A percentile compares a stretch with the other conserved stretches of the same genome.
These are phyloP conservation scores for Entomortierella lignicola DNA, from an alignment of 192 early-diverging fungal genomes.

Conservation along the genomic window DNA sequence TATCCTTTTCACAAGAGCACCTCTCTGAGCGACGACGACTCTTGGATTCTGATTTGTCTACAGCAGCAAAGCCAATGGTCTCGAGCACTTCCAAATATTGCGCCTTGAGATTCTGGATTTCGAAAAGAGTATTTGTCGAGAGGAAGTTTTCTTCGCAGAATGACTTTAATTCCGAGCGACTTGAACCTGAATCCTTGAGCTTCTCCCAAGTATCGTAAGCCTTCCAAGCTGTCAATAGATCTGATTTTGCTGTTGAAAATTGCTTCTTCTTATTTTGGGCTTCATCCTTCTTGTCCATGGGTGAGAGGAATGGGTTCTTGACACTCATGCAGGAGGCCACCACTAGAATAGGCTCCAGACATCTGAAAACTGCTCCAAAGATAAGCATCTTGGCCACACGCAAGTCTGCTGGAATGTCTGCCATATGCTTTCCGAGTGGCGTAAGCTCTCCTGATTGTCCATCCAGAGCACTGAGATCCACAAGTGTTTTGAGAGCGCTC, in stretches of 20 bases:
- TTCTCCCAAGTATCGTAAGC: slow-evolving; percentile 58
- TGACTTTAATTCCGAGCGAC: slow-evolving; percentile 34
- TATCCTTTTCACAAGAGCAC: slow-evolving; percentile 49
- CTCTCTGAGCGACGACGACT: slow-evolving; percentile 23
- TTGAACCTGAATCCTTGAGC: slow-evolving; percentile 28
- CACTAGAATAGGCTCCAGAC: slow-evolving; percentile 76
- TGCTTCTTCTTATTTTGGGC: slow-evolving; percentile 52
- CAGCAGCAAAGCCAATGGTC: slow-evolving; percentile 69
- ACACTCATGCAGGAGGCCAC: slow-evolving; percentile 75
- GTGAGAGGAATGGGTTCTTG: slow-evolving; percentile 60
- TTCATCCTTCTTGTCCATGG: slow-evolving; percentile 40
- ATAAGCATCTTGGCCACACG: slow-evolving; percentile 84
- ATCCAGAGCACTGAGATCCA: slow-evolving; percentile 69
- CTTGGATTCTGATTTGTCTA: neutral
- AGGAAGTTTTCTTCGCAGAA: slow-evolving; percentile 69
- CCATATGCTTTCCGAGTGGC: slow-evolving; percentile 76
- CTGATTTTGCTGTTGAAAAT: slow-evolving; percentile 52
- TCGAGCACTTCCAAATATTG: slow-evolving; percentile 71
- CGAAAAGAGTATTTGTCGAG: slow-evolving; percentile 70
- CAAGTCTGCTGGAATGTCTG: slow-evolving; percentile 79
- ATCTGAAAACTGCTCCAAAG: slow-evolving; percentile 77
- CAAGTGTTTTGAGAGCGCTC: slow-evolving; percentile 68
- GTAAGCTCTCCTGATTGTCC: slow-evolving; percentile 63
- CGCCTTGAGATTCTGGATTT: slow-evolving; percentile 67
- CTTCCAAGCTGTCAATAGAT: slow-evolving; percentile 58